Evolutionary conservation across 2,329 filamentous ascomycete genomes (phyloP).

Genomic region (Alternaria arbusti): DNA sequence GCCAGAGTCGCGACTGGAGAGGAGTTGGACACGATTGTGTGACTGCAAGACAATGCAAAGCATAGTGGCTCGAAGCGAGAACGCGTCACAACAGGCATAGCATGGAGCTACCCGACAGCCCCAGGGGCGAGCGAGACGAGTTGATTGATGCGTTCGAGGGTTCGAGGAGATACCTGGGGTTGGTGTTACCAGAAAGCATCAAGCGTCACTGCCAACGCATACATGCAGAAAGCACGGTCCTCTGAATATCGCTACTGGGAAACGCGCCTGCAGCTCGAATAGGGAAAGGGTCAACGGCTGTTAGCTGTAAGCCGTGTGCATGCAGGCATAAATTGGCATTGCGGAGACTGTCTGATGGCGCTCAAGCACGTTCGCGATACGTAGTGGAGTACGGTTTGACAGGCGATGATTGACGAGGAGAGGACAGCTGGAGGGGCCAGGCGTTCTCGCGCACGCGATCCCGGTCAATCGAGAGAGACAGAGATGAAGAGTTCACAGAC

Average conservation of each 20-base stretch:
- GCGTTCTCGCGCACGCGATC: slow-evolving; percentile 26
- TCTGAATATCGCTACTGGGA: slow-evolving; percentile 36
- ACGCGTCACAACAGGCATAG: slow-evolving; percentile 43
- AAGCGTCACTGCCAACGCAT: slow-evolving; percentile 27
- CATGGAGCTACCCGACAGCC: slow-evolving; percentile 38
- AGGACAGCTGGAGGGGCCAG: slow-evolving; percentile 24
- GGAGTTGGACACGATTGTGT: slow-evolving; percentile 45
- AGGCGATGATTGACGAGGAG: slow-evolving; percentile 32
- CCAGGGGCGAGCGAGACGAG: slow-evolving; percentile 26
- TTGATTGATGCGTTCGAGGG: slow-evolving; percentile 47
- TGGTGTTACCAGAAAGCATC: slow-evolving; percentile 44
- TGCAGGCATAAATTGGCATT: slow-evolving; percentile 43
- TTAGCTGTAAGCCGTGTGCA: slow-evolving; percentile 39
- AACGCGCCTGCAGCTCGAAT: slow-evolving; percentile 42
- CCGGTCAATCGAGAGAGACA: slow-evolving; percentile 6
- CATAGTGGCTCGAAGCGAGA: slow-evolving; percentile 42
- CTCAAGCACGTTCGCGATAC: slow-evolving; percentile 30
- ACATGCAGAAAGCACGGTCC: slow-evolving; percentile 49
- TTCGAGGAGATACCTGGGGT: slow-evolving; percentile 41
- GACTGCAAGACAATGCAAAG: slow-evolving; percentile 40
- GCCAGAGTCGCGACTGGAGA: slow-evolving; percentile 48
- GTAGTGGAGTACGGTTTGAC: slow-evolving; percentile 17
- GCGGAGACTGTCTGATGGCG: slow-evolving; percentile 34
- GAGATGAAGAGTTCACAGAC: slow-evolving; percentile 10
- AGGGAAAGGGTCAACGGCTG: slow-evolving; percentile 47